phyloP scores from a whole-genome alignment of 495 filamentous ascomycete species.

The Trichocladium antarcticum region DNA sequence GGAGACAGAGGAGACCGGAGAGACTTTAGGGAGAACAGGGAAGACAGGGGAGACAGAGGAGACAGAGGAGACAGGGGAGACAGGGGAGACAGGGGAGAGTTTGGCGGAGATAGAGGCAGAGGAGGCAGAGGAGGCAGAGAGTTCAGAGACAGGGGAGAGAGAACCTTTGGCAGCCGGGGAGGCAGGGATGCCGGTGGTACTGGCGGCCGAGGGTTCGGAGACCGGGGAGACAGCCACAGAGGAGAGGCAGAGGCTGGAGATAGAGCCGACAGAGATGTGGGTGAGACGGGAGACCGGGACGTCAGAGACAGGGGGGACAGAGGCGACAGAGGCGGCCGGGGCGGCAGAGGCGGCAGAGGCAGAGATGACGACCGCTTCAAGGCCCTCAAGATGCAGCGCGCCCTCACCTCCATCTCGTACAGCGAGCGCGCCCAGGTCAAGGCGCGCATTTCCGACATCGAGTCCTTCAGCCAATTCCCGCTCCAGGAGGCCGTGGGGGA shows the following conservation, averaged over 20 bases:
- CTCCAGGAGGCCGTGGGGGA: constrained; percentile 63
- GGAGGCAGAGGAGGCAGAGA: constrained; percentile 31
- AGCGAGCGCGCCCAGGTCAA: constrained; percentile 58
- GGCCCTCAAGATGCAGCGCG: constrained; percentile 89
- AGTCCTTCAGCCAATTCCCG: constrained; percentile 69
- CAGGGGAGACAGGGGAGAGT: too few relatives aligned
- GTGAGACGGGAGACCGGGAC: too few relatives aligned
- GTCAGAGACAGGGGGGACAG: constrained; percentile 20
- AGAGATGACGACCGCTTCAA: constrained; percentile 44
- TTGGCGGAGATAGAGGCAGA: too few relatives aligned
- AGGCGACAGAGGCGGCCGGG: too few relatives aligned
- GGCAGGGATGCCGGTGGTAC: too few relatives aligned
- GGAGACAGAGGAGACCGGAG: constrained; percentile 24
- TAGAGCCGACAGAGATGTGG: too few relatives aligned
- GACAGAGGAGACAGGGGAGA: constrained; percentile 24
- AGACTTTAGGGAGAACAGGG: too few relatives aligned
- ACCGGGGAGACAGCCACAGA: too few relatives aligned
- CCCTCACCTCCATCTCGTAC: constrained; percentile 64
- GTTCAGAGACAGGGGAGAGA: constrained; percentile 45
- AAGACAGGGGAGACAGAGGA: too few relatives aligned
- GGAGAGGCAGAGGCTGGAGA: too few relatives aligned
- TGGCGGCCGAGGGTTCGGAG: constrained; percentile 49
- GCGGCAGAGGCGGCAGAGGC: constrained; percentile 25
- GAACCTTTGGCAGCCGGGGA: too few relatives aligned
- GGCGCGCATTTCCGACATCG: constrained; percentile 51